phyloP scores from a whole-genome alignment of 140 eudicot species.

The Anethum foeniculum region DNA sequence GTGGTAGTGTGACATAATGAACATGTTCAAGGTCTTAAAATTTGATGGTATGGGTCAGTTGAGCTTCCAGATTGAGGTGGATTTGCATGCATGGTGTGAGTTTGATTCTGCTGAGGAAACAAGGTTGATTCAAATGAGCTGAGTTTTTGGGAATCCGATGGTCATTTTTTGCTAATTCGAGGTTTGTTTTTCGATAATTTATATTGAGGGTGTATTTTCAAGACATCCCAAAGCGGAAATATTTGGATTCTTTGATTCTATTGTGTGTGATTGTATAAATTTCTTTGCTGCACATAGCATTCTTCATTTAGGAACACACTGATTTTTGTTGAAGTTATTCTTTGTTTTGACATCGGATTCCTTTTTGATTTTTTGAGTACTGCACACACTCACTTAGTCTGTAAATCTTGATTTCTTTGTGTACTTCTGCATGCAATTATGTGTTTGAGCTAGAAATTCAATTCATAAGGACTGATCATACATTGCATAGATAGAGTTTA shows the following conservation, averaged over 20 bases:
- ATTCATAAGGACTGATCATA: conserved; percentile 18
- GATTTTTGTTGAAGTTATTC: conserved; percentile 15
- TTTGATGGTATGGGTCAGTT: conserved; percentile 5
- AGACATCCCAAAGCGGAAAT: too few relatives aligned
- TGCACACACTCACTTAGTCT: conserved; percentile 45
- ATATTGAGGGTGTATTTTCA: background rate
- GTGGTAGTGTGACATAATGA: background rate
- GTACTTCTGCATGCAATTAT: background rate
- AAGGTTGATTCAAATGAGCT: conserved; percentile 28
- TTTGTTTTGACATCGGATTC: conserved; percentile 68
- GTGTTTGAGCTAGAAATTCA: background rate
- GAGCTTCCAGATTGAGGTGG: conserved; percentile 36
- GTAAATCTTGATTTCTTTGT: conserved; percentile 26
- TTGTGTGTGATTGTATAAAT: conserved; percentile 26
- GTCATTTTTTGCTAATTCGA: conserved; percentile 10
- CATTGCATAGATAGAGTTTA: conserved; percentile 15
- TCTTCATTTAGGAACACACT: conserved; percentile 30
- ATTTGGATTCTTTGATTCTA: background rate
- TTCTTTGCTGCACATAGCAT: conserved; percentile 75
- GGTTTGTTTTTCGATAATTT: conserved; percentile 15
- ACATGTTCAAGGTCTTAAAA: background rate
- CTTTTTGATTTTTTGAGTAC: conserved; percentile 17
- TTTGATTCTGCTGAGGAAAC: conserved; percentile 18
- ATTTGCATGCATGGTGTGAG: conserved; percentile 31
- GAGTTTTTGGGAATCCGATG: conserved; percentile 69